Evolutionary conservation across 176 grass and related monocot species (phyloP), one percentile per base, ranked within the genome.

Genomic region (Phragmites australis): DNA sequence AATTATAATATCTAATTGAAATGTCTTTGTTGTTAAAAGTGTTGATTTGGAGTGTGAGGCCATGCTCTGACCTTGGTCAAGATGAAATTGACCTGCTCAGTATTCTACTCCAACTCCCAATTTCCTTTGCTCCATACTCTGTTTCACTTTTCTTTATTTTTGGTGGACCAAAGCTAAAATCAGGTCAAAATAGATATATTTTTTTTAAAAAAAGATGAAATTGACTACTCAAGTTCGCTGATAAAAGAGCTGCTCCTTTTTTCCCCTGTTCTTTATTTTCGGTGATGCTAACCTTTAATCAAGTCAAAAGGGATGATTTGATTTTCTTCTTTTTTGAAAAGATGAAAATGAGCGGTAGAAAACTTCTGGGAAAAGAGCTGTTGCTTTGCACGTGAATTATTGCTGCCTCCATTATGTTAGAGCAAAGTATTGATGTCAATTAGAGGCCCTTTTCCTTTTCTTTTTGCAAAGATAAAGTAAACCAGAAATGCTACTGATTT

Each of bases 21-120:
- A 69, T 70, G 65, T 77, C 54, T 70, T 39, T 64, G 34, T 76
- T 69, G 44, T 54, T 18, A 52, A 78, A 86, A 56, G 32, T 58
- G 26, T 48, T 58, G 69, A 74, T 78, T 79, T 82, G 19, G 44
- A 79, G 61, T 75, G 68, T 75, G 65, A 69, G 87, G 75, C 82
- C n/a, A 6, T 73, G 76, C 70, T 75, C 70, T 85, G 87, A 89
- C 87, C 48, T 43, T 76, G 62, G 87, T 76, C 87, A 53, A 48
- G 54, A 76, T 75, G 82, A 62, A 76, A 81, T 64, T 89, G 81
- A 76, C 63, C 17, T 55, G 34, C 47, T 62, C 22, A 42, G 52
- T 74, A 57, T 84, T 71, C 77, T 42, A 48, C 27, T 26, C 8
- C 69, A 50, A 13, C 16, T n/a, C 41, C 65, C 25, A 19, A 76